Evolutionary conservation across 768 basidiomycete genomes (phyloP).

Genomic region (Lepiota subincarnata): DNA sequence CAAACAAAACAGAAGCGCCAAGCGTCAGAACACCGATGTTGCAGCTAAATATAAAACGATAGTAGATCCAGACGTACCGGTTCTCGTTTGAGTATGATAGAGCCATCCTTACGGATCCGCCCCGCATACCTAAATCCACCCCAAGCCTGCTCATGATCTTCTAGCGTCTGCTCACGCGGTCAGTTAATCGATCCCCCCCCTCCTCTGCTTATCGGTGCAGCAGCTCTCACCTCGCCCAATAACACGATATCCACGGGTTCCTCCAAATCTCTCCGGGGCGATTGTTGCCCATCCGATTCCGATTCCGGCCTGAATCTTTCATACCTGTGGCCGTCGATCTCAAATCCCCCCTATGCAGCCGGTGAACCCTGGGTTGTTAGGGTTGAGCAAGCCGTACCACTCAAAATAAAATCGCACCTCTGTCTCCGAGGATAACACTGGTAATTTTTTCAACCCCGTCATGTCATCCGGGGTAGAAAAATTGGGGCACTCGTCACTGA

Average conservation of each 20-base stretch:
- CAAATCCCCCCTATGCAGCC: conserved; percentile 2
- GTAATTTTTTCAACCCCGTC: not conserved
- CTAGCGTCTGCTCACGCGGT: conserved; percentile 40
- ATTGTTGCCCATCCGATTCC: not conserved
- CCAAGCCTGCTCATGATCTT: conserved; percentile 58
- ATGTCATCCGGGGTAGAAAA: conserved; percentile 2
- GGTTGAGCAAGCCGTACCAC: not conserved
- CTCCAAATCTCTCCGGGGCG: conserved; percentile 7
- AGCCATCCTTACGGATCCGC: conserved; percentile 53
- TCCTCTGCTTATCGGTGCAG: not conserved
- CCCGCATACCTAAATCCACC: conserved; percentile 61
- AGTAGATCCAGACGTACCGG: conserved; percentile 40
- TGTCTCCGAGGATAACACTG: not conserved
- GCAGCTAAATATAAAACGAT: not conserved
- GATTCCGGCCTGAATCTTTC: conserved; percentile 7
- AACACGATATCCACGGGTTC: conserved; percentile 30
- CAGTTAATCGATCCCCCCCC: conserved; percentile 7
- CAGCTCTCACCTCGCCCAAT: conserved; percentile 37
- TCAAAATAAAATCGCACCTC: not conserved
- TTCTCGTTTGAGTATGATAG: conserved; percentile 56
- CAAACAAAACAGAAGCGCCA: not conserved
- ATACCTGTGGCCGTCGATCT: conserved; percentile 15
- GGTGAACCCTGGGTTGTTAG: too few species aligned
- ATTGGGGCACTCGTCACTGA: conserved; percentile 5
- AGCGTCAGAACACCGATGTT: conserved; percentile 1